phyloP scores from a whole-genome alignment of 1,284 basidiomycete genomes.

The Athelia sp. region DNA sequence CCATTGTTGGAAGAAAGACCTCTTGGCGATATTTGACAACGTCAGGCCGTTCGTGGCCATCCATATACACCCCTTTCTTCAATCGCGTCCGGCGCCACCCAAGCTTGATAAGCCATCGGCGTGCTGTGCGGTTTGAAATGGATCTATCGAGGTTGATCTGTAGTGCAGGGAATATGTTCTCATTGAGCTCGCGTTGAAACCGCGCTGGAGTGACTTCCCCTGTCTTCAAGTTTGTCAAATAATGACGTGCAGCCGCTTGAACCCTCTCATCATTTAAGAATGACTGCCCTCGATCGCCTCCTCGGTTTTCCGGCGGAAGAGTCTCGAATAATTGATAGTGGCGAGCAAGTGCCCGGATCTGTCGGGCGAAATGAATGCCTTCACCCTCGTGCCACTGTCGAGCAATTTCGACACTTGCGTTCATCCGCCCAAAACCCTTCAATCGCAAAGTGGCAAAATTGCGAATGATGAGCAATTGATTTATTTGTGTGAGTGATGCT shows the following conservation, averaged over 20 bases:
- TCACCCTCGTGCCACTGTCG: slow-evolving; percentile 26
- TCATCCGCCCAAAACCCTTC: slow-evolving; percentile 14
- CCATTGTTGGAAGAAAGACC: slow-evolving; percentile 11
- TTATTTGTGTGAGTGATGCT: slow-evolving; percentile 5
- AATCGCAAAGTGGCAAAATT: slow-evolving; percentile 14
- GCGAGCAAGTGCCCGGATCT: slow-evolving; percentile 23
- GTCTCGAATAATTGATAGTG: slow-evolving; percentile 34
- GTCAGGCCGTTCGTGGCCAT: slow-evolving; percentile 20
- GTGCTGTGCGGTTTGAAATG: slow-evolving; percentile 10
- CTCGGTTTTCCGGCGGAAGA: slow-evolving; percentile 25
- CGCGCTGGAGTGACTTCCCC: slow-evolving; percentile 23
- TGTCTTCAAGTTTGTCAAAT: slow-evolving; percentile 15
- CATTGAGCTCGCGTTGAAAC: slow-evolving; percentile 21
- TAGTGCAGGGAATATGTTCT: slow-evolving; percentile 22
- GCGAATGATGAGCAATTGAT: slow-evolving; percentile 11
- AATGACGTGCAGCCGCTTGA: slow-evolving; percentile 12
- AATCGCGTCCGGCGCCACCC: slow-evolving; percentile 5
- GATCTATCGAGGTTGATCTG: slow-evolving; percentile 15
- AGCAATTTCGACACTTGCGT: slow-evolving; percentile 28
- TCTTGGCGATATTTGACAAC: slow-evolving; percentile 16
- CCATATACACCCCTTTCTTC: slow-evolving; percentile 14
- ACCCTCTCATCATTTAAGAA: slow-evolving; percentile 24
- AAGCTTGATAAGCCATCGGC: slow-evolving; percentile 13
- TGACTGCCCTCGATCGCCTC: slow-evolving; percentile 17
- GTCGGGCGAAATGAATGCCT: slow-evolving; percentile 21